phyloP scores from a whole-genome alignment of 306 rosid genomes.

The Cucumis hystrix region DNA sequence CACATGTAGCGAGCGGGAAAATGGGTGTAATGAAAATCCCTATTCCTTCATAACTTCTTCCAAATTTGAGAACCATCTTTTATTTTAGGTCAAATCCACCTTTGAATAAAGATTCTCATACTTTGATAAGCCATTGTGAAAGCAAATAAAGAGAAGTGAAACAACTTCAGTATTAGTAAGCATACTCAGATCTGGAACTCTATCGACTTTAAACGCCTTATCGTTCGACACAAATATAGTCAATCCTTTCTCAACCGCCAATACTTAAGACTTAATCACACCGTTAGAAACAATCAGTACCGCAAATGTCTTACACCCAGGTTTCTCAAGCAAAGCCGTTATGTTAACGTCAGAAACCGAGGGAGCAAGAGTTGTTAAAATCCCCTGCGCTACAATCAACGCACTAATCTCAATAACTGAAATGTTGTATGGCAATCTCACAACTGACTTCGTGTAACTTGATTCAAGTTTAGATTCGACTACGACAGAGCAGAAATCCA shows the following conservation, averaged over 20 bases:
- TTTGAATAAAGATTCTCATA: not conserved
- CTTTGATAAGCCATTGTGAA: not conserved
- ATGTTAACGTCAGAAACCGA: constrained; percentile 46
- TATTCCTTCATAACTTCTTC: no score
- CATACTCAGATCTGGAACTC: constrained; percentile 68
- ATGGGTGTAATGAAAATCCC: no score
- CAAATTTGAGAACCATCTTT: not conserved
- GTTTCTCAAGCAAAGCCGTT: constrained; percentile 62
- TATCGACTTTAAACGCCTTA: constrained; percentile 67
- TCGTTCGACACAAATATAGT: constrained; percentile 77
- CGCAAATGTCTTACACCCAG: constrained; percentile 64
- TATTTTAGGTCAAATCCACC: not conserved
- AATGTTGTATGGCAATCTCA: constrained; percentile 68
- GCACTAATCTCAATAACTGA: constrained; percentile 65
- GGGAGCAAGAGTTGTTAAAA: constrained; percentile 79
- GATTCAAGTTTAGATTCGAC: constrained; percentile 87
- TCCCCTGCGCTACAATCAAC: constrained; percentile 62
- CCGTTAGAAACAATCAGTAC: constrained; percentile 40
- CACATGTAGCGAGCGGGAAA: no score
- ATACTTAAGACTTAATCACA: constrained; percentile 44
- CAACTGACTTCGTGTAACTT: constrained; percentile 57
- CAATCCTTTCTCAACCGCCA: constrained; percentile 49
- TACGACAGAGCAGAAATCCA: constrained; percentile 74
- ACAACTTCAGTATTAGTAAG: constrained; percentile 72
- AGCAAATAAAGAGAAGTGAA: constrained; percentile 33